phyloP scores from a whole-genome alignment of 192 early-diverging fungal genomes.

The Coemansia aciculifera region DNA sequence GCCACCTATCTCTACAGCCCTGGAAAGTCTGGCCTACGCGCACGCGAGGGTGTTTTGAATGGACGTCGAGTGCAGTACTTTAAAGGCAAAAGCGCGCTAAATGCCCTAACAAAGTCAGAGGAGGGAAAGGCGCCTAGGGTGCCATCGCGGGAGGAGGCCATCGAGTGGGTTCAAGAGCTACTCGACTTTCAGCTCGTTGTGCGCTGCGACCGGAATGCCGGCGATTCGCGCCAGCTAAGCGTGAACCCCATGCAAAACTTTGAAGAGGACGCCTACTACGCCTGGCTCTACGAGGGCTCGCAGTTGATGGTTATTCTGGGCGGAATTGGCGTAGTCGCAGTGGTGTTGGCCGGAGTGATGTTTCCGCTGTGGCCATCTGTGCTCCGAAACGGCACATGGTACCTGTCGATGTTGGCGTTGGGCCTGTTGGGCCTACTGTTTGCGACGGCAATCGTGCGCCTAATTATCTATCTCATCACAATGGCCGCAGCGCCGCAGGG shows the following conservation, averaged over 20 bases:
- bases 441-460: constrained; percentile 80
- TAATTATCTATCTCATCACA: constrained; percentile 80
- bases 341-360: constrained; percentile 91
- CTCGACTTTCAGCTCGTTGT: constrained; percentile 74
- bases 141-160: constrained; percentile 60
- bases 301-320: constrained; percentile 75
- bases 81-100: constrained; percentile 61
- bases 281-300: constrained; percentile 93
- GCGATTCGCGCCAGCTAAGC: constrained; percentile 52
- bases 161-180: constrained; percentile 65
- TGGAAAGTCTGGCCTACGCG: constrained; percentile 69
- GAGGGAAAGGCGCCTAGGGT: constrained; percentile 55
- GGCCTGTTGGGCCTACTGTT: constrained; percentile 89
- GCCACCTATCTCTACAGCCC: constrained; percentile 79
- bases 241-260: constrained; percentile 65
- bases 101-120: constrained; percentile 48
- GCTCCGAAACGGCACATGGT: constrained; percentile 85
- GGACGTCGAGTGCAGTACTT: constrained; percentile 91
- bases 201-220: constrained; percentile 67
- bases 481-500: constrained; percentile 72
- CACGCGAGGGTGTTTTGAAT: constrained; percentile 84
- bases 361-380: constrained; percentile 94
- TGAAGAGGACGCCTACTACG: constrained; percentile 82
- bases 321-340: constrained; percentile 72
- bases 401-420: constrained; percentile 78